These are phyloP conservation scores for Calendula officinalis DNA, from an alignment of 129 eudicot genomes.

Conservation along the genomic window DNA sequence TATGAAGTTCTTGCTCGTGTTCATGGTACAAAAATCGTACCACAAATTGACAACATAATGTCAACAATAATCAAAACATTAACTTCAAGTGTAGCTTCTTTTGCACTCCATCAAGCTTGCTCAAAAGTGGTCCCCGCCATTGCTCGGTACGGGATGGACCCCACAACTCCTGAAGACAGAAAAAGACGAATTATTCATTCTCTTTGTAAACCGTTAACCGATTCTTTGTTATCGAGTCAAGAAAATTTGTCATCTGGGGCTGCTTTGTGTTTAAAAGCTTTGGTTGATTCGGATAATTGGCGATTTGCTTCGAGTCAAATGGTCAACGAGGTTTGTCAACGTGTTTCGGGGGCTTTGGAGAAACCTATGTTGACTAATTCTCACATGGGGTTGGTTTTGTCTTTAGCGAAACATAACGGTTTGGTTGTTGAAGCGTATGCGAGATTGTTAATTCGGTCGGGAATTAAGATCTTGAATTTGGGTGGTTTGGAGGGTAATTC, in stretches of 20 bases:
- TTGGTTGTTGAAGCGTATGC: conserved; percentile 71
- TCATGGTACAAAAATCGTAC: conserved; percentile 75
- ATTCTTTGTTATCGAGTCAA: conserved; percentile 63
- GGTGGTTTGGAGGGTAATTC: conserved; percentile 58
- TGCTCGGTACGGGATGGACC: too few relatives aligned
- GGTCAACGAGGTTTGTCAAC: conserved; percentile 18
- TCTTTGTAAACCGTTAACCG: conserved; percentile 81
- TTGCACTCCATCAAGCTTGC: too few relatives aligned
- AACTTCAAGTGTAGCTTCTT: conserved; percentile 63
- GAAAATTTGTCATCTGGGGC: conserved; percentile 81
- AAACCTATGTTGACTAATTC: conserved; percentile 58
- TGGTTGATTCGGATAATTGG: conserved; percentile 90
- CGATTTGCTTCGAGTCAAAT: conserved; percentile 73
- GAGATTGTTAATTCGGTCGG: conserved; percentile 56
- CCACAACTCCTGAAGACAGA: conserved; percentile 56
- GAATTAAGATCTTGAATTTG: conserved; percentile 45
- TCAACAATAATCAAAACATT: conserved; percentile 58
- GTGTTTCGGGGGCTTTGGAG: conserved; percentile 71
- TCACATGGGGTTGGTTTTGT: conserved; percentile 75
- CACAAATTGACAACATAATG: conserved; percentile 83
- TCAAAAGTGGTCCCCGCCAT: too few relatives aligned
- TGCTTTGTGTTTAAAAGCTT: conserved; percentile 77
- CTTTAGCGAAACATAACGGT: conserved; percentile 73
- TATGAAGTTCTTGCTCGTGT: conserved; percentile 77
- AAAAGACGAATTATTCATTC: conserved; percentile 60